Evolutionary conservation across 2,329 filamentous ascomycete genomes (phyloP), one percentile per base, ranked within the genome.

Genomic region (Penicillium sp.): DNA sequence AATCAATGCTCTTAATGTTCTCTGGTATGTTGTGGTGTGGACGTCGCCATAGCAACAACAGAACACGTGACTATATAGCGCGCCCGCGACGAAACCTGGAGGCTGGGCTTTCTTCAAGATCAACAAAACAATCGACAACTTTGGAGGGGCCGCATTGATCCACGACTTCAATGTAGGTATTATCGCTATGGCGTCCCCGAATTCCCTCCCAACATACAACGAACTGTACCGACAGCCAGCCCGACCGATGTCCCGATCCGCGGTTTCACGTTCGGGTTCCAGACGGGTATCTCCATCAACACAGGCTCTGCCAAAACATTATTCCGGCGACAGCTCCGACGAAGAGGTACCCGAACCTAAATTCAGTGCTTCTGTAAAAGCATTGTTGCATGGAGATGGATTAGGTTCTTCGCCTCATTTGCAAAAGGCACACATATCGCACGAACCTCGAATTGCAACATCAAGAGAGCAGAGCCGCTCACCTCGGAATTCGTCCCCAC

Each of bases 331-430:
- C 70, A 96, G 90, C 79, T 96, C 92, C 24, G 93, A 97, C 75
- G 93, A 97, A 68, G 93, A 97, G 75, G 90, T 95, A 29, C 89
- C 89, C 16, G 88, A 90, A 64, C 92, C 92, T 66, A 95, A 94
- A 77, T 89, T 97, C 71, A 97, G 92, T 72, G 92, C 92, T 66
- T 84, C 94, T 63, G 96, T 93, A 47, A 93, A 94, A 70, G 92
- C 91, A 20, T 80, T 97, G 16, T 81, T 97, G 51, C 81, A 80
- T 50, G 78, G 79, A 59, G 80, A 81, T 61, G 78, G 71, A 24
- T 68, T 76, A 44, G 64, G 74, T 24, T 84, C 83, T 48, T 81
- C 78, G 4, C 81, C 84, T 9, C 60, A 72, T 66, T 47, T 70
- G 46, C 59, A 75, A 62, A 62, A 67, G 61, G 50, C 62, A 55